These are phyloP conservation scores for Cenococcum geophilum DNA, from an alignment of 495 filamentous ascomycete genomes.

Conservation along the genomic window DNA sequence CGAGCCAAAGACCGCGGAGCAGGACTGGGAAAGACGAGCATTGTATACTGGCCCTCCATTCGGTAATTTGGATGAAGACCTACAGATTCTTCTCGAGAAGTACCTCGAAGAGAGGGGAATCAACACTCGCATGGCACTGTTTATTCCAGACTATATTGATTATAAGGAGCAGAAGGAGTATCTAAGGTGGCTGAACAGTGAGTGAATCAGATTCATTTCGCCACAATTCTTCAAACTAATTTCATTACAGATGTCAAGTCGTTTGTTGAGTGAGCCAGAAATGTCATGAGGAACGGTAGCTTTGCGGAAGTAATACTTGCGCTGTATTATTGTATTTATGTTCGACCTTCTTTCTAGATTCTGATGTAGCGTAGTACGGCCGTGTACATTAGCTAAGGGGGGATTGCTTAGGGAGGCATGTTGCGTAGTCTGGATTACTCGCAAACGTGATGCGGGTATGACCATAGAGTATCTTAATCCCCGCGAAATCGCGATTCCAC, in stretches of 20 bases:
- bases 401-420: background rate
- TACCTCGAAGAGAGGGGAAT: conserved; percentile 94
- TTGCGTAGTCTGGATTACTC: background rate
- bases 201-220: conserved; percentile 31
- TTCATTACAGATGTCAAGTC: conserved; percentile 55
- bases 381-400: background rate
- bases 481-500: conserved; percentile 5
- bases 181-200: conserved; percentile 76
- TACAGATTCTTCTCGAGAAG: conserved; percentile 84
- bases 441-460: background rate
- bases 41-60: conserved; percentile 91
- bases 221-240: conserved; percentile 2
- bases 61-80: conserved; percentile 88
- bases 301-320: background rate
- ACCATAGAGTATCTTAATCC: conserved; percentile 1
- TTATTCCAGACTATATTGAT: conserved; percentile 94
- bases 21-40: conserved; percentile 63
- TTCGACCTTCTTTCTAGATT: background rate
- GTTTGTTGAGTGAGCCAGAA: conserved; percentile 47
- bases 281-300: background rate
- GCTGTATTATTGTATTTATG: conserved; percentile 3
- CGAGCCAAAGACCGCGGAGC: conserved; percentile 56
- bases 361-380: conserved; percentile 1
- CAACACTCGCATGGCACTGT: conserved; percentile 77
- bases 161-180: conserved; percentile 99